phyloP scores from a whole-genome alignment of 495 filamentous ascomycete genomes.

The Penicillium desertorum region DNA sequence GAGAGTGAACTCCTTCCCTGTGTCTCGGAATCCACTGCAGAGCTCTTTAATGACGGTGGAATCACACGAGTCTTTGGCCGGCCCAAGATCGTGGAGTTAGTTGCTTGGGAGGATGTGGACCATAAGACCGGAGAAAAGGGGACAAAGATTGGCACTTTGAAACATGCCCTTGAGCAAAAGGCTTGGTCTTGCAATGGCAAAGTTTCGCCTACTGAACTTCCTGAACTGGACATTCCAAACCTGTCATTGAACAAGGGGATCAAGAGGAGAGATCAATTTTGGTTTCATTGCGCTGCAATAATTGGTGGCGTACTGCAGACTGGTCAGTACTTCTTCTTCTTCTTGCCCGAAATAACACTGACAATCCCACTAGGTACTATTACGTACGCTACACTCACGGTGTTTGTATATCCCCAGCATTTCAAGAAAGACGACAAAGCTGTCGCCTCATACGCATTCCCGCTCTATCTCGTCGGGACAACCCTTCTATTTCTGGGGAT shows the following conservation, averaged over 20 bases:
- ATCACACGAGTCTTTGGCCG: constrained; percentile 43
- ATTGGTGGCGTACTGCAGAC: constrained; percentile 34
- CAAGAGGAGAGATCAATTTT: constrained; percentile 27
- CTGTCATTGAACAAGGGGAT: constrained; percentile 51
- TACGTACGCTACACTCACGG: constrained; percentile 36
- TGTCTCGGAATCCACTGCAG: constrained; percentile 42
- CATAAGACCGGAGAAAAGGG: constrained; percentile 11
- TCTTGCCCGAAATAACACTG: not conserved
- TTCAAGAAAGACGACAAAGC: constrained; percentile 35
- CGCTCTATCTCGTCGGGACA: constrained; percentile 39
- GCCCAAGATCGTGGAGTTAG: constrained; percentile 44
- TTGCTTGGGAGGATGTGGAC: constrained; percentile 36
- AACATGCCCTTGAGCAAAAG: constrained; percentile 26
- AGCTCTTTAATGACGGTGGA: constrained; percentile 46
- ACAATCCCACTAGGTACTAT: constrained; percentile 27
- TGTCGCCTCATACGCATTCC: constrained; percentile 40
- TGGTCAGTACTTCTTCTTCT: constrained; percentile 21
- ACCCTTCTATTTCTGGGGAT: constrained; percentile 40
- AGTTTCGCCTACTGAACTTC: constrained; percentile 3
- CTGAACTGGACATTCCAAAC: constrained; percentile 45
- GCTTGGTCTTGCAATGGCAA: constrained; percentile 25
- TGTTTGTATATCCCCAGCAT: constrained; percentile 28
- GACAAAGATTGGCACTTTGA: constrained; percentile 32
- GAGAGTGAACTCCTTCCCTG: constrained; percentile 45
- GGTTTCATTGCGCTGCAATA: constrained; percentile 37